Evolutionary conservation across 495 filamentous ascomycete genomes (phyloP).

Genomic region (Cercophora scortea): DNA sequence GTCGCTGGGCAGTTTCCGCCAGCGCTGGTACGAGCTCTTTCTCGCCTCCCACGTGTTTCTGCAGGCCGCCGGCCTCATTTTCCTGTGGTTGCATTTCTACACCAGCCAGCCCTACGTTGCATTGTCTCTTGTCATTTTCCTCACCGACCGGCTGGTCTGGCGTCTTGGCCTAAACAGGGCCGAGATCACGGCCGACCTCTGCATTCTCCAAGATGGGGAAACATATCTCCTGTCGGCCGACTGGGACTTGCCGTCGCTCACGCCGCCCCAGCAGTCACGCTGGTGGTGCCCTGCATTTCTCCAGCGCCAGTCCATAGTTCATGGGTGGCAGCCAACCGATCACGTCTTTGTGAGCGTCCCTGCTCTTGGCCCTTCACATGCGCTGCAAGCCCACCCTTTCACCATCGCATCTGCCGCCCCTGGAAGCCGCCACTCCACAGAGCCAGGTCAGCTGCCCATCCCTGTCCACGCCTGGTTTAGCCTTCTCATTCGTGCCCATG

Average conservation of each 20-base stretch:
- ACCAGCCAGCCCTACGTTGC: slow-evolving; percentile 19
- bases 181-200: slow-evolving; percentile 34
- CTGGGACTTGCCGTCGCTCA: slow-evolving; percentile 24
- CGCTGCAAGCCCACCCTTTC: slow-evolving; percentile 50
- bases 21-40: slow-evolving; percentile 24
- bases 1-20: slow-evolving; percentile 16
- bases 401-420: slow-evolving; percentile 48
- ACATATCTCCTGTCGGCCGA: slow-evolving; percentile 40
- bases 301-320: slow-evolving; percentile 24
- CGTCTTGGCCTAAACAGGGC: slow-evolving; percentile 39
- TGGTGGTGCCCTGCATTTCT: slow-evolving; percentile 9
- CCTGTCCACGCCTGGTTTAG: slow-evolving; percentile 35
- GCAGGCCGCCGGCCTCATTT: slow-evolving; percentile 41
- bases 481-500: slow-evolving; percentile 47
- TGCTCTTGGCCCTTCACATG: slow-evolving; percentile 27
- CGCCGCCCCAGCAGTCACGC: neutral
- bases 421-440: slow-evolving; percentile 16
- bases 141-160: slow-evolving; percentile 52
- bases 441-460: neutral
- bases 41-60: slow-evolving; percentile 39
- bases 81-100: slow-evolving; percentile 48
- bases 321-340: slow-evolving; percentile 50
- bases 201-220: slow-evolving; percentile 28
- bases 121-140: slow-evolving; percentile 37
- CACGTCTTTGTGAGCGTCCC: slow-evolving; percentile 54